phyloP scores from a whole-genome alignment of 1,284 basidiomycete genomes.

The Papiliotrema flavescens region DNA sequence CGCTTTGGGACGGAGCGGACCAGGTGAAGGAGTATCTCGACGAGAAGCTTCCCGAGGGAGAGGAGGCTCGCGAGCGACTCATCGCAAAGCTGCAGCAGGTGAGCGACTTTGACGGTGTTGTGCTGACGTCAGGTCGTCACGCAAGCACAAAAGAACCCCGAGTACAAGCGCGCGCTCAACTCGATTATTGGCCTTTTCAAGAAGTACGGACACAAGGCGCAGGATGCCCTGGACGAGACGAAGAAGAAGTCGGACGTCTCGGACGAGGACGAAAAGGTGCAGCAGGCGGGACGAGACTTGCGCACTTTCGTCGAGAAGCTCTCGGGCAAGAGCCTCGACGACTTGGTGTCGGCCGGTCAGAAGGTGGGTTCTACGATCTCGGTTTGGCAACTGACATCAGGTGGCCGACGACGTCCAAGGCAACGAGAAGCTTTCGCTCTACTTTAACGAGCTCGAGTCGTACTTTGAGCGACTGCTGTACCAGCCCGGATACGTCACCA shows the following conservation, averaged over 20 bases:
- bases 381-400: conserved; percentile 2
- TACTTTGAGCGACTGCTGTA: conserved; percentile 45
- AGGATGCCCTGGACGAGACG: conserved; percentile 47
- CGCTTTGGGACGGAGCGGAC: conserved; percentile 34
- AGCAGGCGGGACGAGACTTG: conserved; percentile 48
- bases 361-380: conserved; percentile 23
- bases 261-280: conserved; percentile 45
- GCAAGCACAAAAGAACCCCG: conserved; percentile 42
- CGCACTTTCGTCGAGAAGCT: conserved; percentile 49
- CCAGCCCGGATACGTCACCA: conserved; percentile 47
- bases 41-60: conserved; percentile 49
- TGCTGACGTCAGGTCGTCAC: conserved; percentile 25
- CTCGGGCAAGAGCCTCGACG: conserved; percentile 46
- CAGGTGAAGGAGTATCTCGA: conserved; percentile 46
- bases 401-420: conserved; percentile 46
- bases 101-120: conserved; percentile 19
- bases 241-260: conserved; percentile 44
- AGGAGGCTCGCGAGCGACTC: conserved; percentile 50
- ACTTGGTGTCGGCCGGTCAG: conserved; percentile 43
- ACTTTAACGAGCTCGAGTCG: conserved; percentile 44
- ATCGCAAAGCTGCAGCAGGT: conserved; percentile 49
- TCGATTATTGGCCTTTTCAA: conserved; percentile 49
- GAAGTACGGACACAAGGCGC: conserved; percentile 51
- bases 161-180: conserved; percentile 49
- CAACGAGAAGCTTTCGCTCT: conserved; percentile 43